Evolutionary conservation across 1,139 yeast genomes (phyloP), one percentile per base, ranked within the genome.

Genomic region (Geotrichum citri-aurantii): DNA sequence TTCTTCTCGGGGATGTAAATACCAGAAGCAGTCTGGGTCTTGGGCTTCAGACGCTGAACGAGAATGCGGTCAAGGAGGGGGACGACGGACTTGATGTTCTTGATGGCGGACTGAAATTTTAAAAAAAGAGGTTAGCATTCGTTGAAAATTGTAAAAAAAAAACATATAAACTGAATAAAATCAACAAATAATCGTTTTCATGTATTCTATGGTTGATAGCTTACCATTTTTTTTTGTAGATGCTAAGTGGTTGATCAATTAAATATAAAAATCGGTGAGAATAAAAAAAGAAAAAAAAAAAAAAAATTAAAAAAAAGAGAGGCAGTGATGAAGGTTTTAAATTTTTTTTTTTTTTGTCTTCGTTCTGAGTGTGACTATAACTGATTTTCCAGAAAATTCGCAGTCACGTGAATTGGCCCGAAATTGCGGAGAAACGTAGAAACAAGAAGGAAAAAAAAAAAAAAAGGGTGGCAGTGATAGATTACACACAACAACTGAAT

Each of bases 41-140:
- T 85, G 61, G 97, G 96, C 81, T 91, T 91, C 71, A 88, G 77
- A 76, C 97, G 88, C 79, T 91, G 97, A 64, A 93, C 97, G 66
- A 93, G 83, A 62, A 93, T 93, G 78, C 98, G 88, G 84, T 93
- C 98, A 69, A 93, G 81, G 68, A 93, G 84, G 65, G 99, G 99
- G 69, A 86, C 85, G 71, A 93, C 87, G 65, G 91, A 81, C 77
- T 89, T 86, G 68, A 91, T 95, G 66, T 91, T 85, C 77, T 88
- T 90, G 75, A 93, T 80, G 63, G 88, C 75, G 56, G 90, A 51
- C 50, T 42, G 5, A 33, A 33, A 33, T 10, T 10, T 10, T 10
- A 29, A 12, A 31, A 29, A 29, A 8, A 8, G 33, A 11, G 12
- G 33, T 31, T 31, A 31, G 37, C n/a, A 31, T 31, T n/a, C n/a